Percentiles rank a stretch among this genome's conserved stretches.
These are phyloP conservation scores for Asterella californica DNA, from an alignment of 225 moss, liverwort and hornwort species.

Conservation along the genomic window DNA sequence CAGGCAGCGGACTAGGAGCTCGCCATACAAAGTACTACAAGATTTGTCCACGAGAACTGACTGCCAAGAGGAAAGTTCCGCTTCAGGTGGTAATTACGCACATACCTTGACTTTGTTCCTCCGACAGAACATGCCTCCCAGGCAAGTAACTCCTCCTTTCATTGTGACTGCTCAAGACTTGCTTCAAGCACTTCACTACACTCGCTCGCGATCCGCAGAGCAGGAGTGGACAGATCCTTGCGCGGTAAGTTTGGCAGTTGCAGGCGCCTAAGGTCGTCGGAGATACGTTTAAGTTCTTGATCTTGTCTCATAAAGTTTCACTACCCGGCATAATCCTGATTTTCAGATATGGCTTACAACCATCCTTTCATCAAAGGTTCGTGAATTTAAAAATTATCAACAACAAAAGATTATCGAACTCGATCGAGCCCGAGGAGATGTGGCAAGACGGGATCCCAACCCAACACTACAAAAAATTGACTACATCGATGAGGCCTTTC, in stretches of 20 bases:
- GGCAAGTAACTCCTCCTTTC: slow-evolving; percentile 69
- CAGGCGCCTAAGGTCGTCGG: not conserved
- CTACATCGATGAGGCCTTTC: slow-evolving; percentile 81
- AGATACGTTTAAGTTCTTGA: not conserved
- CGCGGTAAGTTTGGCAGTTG: not conserved
- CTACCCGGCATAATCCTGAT: slow-evolving; percentile 16
- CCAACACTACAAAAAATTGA: slow-evolving; percentile 46
- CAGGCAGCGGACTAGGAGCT: no score
- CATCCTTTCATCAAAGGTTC: slow-evolving; percentile 5
- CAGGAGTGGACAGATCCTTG: not conserved
- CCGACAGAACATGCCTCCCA: slow-evolving; percentile 68
- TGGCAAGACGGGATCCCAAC: slow-evolving; percentile 51
- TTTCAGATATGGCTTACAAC: slow-evolving; percentile 7
- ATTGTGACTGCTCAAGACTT: slow-evolving; percentile 1
- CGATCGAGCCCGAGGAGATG: slow-evolving; percentile 34
- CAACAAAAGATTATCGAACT: slow-evolving; percentile 10
- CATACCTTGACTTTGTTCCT: slow-evolving; percentile 69
- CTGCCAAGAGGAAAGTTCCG: no score
- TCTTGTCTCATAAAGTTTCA: not conserved
- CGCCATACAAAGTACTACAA: no score
- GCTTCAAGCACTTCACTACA: slow-evolving; percentile 16
- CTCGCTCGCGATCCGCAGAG: slow-evolving; percentile 11
- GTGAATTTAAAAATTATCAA: slow-evolving; percentile 13
- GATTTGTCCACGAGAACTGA: no score
- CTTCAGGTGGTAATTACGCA: no score